Conservation (phyloP, 2,329 filamentous ascomycete genomes). For the Penicillium crustosum region DNA sequence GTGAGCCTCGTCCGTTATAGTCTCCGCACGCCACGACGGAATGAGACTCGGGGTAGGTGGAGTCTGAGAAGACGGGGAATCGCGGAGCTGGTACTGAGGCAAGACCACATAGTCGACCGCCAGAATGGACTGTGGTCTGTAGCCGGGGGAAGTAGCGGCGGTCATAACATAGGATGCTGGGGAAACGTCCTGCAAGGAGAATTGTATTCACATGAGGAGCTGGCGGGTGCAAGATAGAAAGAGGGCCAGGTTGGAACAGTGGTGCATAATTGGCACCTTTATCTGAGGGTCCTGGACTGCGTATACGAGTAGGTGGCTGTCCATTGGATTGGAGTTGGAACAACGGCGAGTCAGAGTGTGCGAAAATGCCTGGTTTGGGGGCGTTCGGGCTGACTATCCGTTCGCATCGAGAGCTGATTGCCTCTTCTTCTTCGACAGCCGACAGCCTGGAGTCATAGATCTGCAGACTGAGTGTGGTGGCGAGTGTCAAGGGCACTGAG, state of each 20-base stretch:
- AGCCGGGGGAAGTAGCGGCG: conserved; percentile 79
- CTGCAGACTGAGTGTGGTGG: conserved; percentile 77
- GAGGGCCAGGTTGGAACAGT: conserved; percentile 75
- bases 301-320: conserved; percentile 38
- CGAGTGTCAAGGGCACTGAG: conserved; percentile 74
- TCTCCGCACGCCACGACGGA: conserved; percentile 81
- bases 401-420: conserved; percentile 38
- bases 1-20: conserved; percentile 85
- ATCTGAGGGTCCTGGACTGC: conserved; percentile 36
- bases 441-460: conserved; percentile 70
- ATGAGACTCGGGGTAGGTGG: conserved; percentile 53
- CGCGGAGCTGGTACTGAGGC: conserved; percentile 59
- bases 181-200: conserved; percentile 84
- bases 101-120: conserved; percentile 73
- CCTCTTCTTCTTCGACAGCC: conserved; percentile 35
- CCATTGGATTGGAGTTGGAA: conserved; percentile 36
- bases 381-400: conserved; percentile 26
- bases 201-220: conserved; percentile 70
- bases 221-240: conserved; percentile 78
- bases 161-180: conserved; percentile 85
- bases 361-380: conserved; percentile 33
- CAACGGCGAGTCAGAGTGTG: conserved; percentile 34
- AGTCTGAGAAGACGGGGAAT: conserved; percentile 47
- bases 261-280: conserved; percentile 60
- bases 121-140: conserved; percentile 77